phyloP scores from a whole-genome alignment of 768 basidiomycete species.

The Dictyophora rubrovolvata region DNA sequence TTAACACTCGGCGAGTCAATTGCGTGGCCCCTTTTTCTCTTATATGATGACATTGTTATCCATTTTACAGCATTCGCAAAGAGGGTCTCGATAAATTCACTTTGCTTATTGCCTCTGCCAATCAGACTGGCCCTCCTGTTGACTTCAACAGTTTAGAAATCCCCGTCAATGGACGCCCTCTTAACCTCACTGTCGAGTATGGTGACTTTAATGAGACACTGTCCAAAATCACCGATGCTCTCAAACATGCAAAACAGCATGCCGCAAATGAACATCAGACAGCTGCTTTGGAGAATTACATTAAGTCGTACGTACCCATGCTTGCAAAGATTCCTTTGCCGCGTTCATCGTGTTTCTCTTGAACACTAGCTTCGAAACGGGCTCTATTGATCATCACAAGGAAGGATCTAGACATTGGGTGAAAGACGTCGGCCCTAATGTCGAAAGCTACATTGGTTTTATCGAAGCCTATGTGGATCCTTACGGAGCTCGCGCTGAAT shows the following conservation, averaged over 20 bases:
- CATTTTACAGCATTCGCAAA: conserved; percentile 51
- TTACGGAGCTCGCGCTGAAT: conserved; percentile 81
- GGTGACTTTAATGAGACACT: conserved; percentile 64
- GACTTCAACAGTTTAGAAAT: conserved; percentile 29
- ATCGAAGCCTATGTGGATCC: conserved; percentile 85
- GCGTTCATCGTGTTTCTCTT: neutral
- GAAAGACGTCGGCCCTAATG: conserved; percentile 76
- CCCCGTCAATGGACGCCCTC: conserved; percentile 28
- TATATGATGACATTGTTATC: neutral
- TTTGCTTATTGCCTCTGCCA: conserved; percentile 65
- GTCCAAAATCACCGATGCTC: conserved; percentile 40
- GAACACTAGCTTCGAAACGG: conserved; percentile 55
- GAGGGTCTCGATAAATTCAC: conserved; percentile 50
- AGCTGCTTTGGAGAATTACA: conserved; percentile 69
- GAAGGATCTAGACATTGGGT: conserved; percentile 75
- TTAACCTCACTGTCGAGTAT: conserved; percentile 55
- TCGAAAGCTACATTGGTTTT: conserved; percentile 83
- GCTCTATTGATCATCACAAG: conserved; percentile 73
- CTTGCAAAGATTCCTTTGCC: neutral
- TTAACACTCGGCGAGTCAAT: conserved; percentile 63
- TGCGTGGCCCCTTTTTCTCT: neutral
- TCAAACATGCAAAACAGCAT: conserved; percentile 63
- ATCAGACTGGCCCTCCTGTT: conserved; percentile 16
- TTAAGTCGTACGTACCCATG: conserved; percentile 48
- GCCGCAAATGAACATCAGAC: conserved; percentile 63